Percentiles rank a stretch among this genome's conserved stretches.
Conservation (phyloP, 2,329 filamentous ascomycete genomes). For the Malbranchea cinnamomea region DNA sequence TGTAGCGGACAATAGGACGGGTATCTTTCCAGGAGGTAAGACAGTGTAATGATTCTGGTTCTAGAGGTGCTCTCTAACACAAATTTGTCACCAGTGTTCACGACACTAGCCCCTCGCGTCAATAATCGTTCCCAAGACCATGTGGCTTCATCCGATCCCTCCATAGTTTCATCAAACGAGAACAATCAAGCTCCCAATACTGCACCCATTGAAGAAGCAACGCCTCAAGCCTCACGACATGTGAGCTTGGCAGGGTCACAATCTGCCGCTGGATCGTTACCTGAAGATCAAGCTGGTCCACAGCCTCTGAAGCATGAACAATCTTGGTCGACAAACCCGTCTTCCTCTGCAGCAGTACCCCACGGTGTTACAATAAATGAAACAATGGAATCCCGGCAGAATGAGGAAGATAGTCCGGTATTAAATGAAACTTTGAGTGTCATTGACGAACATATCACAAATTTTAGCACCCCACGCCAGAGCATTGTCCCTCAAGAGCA, state of each 20-base stretch:
- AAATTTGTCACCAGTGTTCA: too few species aligned
- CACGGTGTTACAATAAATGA: conserved; percentile 32
- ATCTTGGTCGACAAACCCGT: conserved; percentile 22
- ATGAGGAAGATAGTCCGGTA: conserved; percentile 53
- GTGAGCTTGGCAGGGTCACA: conserved; percentile 19
- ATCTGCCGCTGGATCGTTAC: conserved; percentile 10
- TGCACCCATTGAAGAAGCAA: conserved; percentile 25
- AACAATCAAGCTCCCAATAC: too few species aligned
- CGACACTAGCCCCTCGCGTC: conserved; percentile 13
- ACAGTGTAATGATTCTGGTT: too few species aligned
- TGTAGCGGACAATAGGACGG: conserved; percentile 25
- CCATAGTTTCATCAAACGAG: conserved; percentile 2
- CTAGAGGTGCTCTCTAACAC: too few species aligned
- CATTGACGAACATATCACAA: conserved; percentile 92
- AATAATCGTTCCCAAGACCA: too few species aligned
- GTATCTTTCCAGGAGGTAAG: conserved; percentile 35
- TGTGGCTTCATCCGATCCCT: conserved; percentile 4
- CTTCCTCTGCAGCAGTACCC: conserved; percentile 21
- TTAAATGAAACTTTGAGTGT: conserved; percentile 91
- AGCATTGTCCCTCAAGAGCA: conserved; percentile 33
- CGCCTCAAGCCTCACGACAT: conserved; percentile 27
- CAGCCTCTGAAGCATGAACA: conserved; percentile 15
- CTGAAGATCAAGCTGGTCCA: conserved; percentile 8
- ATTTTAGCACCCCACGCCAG: conserved; percentile 52
- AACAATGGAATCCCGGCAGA: conserved; percentile 33